These are phyloP conservation scores for Penicillium argentinense DNA, from an alignment of 495 filamentous ascomycete species.

Conservation along the genomic window DNA sequence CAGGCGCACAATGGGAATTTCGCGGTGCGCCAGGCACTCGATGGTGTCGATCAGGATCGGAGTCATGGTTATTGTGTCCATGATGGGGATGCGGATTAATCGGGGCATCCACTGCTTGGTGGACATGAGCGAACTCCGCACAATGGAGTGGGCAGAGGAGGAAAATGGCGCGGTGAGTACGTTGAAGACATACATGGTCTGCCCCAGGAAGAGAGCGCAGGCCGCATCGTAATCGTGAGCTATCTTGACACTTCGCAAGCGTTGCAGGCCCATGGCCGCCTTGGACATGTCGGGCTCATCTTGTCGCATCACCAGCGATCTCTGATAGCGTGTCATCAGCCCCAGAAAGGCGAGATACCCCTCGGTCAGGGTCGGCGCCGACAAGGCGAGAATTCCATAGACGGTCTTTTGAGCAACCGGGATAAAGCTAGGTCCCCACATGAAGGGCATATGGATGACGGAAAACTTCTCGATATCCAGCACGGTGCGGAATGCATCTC, in stretches of 20 bases:
- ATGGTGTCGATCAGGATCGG: conserved; percentile 35
- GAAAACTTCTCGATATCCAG: conserved; percentile 24
- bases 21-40: conserved; percentile 30
- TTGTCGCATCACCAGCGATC: conserved; percentile 21
- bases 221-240: conserved; percentile 23
- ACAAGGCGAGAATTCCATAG: conserved; percentile 22
- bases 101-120: conserved; percentile 26
- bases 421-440: conserved; percentile 22
- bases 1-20: conserved; percentile 34
- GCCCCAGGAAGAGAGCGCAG: conserved; percentile 27
- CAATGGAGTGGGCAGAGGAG: conserved; percentile 26
- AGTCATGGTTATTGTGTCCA: conserved; percentile 32
- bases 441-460: conserved; percentile 26
- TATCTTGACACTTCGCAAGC: conserved; percentile 23
- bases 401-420: conserved; percentile 17
- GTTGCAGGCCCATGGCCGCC: conserved; percentile 26
- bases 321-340: conserved; percentile 28
- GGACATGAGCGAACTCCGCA: conserved; percentile 29
- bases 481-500: conserved; percentile 27
- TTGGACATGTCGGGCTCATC: conserved; percentile 23
- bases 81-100: conserved; percentile 21
- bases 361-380: conserved; percentile 20
- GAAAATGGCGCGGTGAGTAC: conserved; percentile 27
- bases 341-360: conserved; percentile 28
- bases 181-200: conserved; percentile 32